phyloP scores from a whole-genome alignment of 352 stramenopile genomes.

The Phytopythium vexans region DNA sequence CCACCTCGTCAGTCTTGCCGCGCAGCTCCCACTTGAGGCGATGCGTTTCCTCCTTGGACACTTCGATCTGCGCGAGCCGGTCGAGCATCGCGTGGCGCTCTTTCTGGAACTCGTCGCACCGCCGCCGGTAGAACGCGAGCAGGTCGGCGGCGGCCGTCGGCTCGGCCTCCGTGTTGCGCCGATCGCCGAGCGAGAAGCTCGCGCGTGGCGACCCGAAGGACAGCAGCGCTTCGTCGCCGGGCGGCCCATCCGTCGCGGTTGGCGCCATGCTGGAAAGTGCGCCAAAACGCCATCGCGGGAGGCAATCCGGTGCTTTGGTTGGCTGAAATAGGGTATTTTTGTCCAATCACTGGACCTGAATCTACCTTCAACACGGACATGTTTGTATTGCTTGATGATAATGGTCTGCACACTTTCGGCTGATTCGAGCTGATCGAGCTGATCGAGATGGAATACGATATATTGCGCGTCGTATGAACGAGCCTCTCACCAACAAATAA shows the following conservation, averaged over 20 bases:
- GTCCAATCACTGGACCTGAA: too few species aligned
- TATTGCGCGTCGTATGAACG: too few species aligned
- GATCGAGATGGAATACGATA: too few species aligned
- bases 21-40: conserved; percentile 71
- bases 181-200: conserved; percentile 23
- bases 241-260: background rate
- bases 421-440: too few species aligned
- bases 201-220: conserved; percentile 49
- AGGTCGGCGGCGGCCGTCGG: conserved; percentile 20
- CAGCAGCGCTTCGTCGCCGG: conserved; percentile 37
- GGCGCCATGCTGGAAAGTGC: conserved; percentile 3
- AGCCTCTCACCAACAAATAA: too few species aligned
- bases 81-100: conserved; percentile 55
- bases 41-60: conserved; percentile 76
- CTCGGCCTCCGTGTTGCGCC: background rate
- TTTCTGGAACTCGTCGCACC: conserved; percentile 60
- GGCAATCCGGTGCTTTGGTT: background rate
- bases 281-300: background rate
- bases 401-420: too few species aligned
- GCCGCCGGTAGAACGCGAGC: conserved; percentile 62
- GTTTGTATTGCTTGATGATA: too few species aligned
- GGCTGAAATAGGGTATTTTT: background rate
- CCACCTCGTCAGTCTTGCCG: conserved; percentile 62
- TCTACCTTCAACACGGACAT: too few species aligned
- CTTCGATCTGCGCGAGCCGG: conserved; percentile 55